Evolutionary conservation across 2,329 filamentous ascomycete genomes (phyloP).

Genomic region (Lasiodiplodia sp.): DNA sequence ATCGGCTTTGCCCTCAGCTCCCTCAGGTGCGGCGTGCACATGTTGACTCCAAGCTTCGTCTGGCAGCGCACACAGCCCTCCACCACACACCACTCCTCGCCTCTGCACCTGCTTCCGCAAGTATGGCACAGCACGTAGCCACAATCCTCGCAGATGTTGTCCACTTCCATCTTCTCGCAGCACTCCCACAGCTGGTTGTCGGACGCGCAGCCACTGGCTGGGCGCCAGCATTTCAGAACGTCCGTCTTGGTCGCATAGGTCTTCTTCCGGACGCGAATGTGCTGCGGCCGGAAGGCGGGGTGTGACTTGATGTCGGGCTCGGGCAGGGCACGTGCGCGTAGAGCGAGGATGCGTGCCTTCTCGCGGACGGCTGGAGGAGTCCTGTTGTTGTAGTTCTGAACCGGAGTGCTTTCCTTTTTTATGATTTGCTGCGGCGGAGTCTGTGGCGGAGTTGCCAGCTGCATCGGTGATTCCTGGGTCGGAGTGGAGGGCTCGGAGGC

Average conservation of each 20-base stretch:
- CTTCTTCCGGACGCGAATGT: background rate
- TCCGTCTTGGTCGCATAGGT: background rate
- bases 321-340: conserved; percentile 2
- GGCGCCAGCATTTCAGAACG: conserved; percentile 7
- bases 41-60: conserved; percentile 15
- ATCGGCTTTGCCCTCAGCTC: conserved; percentile 1
- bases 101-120: conserved; percentile 19
- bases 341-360: background rate
- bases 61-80: conserved; percentile 2
- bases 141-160: conserved; percentile 21
- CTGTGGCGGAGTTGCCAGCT: background rate
- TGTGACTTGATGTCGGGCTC: background rate
- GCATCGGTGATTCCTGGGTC: background rate
- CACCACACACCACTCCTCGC: conserved; percentile 19
- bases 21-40: conserved; percentile 19
- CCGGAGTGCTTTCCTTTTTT: background rate
- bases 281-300: conserved; percentile 1
- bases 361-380: background rate
- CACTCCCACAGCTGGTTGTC: background rate
- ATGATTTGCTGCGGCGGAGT: background rate
- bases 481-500: background rate
- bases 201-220: background rate
- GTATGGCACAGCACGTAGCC: conserved; percentile 7
- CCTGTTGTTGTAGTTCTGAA: background rate
- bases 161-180: background rate